phyloP scores from a whole-genome alignment of 768 basidiomycete species.

The Auriscalpium vulgare region DNA sequence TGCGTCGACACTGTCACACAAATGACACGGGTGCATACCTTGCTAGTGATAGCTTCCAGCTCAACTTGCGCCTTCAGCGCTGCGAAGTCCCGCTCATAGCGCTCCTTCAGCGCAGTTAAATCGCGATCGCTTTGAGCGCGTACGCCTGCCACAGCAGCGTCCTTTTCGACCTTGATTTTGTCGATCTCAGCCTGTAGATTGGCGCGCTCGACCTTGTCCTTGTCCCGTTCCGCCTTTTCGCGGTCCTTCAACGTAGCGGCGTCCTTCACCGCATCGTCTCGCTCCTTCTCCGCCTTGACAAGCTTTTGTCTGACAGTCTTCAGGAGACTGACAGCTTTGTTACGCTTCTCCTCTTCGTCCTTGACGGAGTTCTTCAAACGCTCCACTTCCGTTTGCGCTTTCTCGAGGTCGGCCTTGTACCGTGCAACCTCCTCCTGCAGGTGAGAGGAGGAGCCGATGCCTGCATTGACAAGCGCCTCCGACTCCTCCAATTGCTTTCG shows the following conservation, averaged over 20 bases:
- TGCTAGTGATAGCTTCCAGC: slow-evolving; percentile 61
- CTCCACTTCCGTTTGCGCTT: slow-evolving; percentile 56
- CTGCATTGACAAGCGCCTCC: slow-evolving; percentile 59
- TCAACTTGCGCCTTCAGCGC: slow-evolving; percentile 66
- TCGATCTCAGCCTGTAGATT: slow-evolving; percentile 61
- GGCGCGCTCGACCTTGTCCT: slow-evolving; percentile 37
- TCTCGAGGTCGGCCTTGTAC: slow-evolving; percentile 47
- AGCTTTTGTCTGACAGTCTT: slow-evolving; percentile 95
- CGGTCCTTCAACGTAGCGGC: slow-evolving; percentile 46
- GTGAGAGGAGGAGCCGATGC: slow-evolving; percentile 39
- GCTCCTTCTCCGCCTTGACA: slow-evolving; percentile 94
- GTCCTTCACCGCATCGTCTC: slow-evolving; percentile 55
- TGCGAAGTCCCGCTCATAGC: slow-evolving; percentile 66
- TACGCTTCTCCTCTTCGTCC: slow-evolving; percentile 96
- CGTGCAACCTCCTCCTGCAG: slow-evolving; percentile 42
- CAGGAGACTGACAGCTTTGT: slow-evolving; percentile 85
- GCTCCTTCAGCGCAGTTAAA: slow-evolving; percentile 46
- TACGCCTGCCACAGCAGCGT: slow-evolving; percentile 52
- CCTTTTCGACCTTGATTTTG: slow-evolving; percentile 49
- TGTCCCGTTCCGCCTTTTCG: slow-evolving; percentile 39
- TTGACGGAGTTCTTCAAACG: slow-evolving; percentile 56
- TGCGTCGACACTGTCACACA: not conserved
- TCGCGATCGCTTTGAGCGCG: slow-evolving; percentile 71
- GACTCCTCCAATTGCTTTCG: slow-evolving; percentile 60
- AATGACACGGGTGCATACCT: slow-evolving; percentile 39